phyloP scores from a whole-genome alignment of 2,329 filamentous ascomycete species.

The Lomentospora prolificans region DNA sequence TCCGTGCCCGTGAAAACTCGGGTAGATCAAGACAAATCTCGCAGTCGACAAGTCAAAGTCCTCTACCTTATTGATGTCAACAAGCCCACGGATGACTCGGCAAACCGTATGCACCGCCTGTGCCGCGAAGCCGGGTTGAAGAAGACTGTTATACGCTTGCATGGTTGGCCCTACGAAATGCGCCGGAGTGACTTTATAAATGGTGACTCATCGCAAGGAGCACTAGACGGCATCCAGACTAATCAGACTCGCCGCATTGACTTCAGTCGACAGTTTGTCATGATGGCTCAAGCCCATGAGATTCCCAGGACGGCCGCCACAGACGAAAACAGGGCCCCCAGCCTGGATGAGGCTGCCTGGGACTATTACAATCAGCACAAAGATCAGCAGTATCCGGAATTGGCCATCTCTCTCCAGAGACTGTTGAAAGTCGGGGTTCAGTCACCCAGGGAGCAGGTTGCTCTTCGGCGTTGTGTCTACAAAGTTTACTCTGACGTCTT shows the following conservation, averaged over 20 bases:
- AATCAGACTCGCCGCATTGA: slow-evolving; percentile 14
- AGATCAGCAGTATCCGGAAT: slow-evolving; percentile 19
- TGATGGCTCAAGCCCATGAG: slow-evolving; percentile 13
- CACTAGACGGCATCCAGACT: neutral
- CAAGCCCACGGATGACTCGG: slow-evolving; percentile 34
- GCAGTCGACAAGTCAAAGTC: slow-evolving; percentile 18
- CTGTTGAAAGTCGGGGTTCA: slow-evolving; percentile 16
- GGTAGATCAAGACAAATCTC: neutral
- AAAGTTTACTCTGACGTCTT: slow-evolving; percentile 29
- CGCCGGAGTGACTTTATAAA: slow-evolving; percentile 21
- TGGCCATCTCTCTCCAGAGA: slow-evolving; percentile 26
- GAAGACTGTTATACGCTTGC: slow-evolving; percentile 27
- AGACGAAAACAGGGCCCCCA: slow-evolving; percentile 19
- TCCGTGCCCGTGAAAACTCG: neutral
- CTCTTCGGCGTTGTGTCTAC: slow-evolving; percentile 21
- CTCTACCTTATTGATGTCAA: slow-evolving; percentile 39
- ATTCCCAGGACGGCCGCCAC: slow-evolving; percentile 15
- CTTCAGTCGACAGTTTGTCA: slow-evolving; percentile 26
- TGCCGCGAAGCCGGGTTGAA: slow-evolving; percentile 24
- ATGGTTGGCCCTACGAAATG: slow-evolving; percentile 29
- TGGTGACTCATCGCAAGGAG: slow-evolving; percentile 1
- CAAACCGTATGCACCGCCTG: slow-evolving; percentile 28
- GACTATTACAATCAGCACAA: slow-evolving; percentile 25
- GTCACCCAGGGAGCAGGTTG: slow-evolving; percentile 17
- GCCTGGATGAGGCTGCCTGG: slow-evolving; percentile 33